Evolutionary conservation across 768 basidiomycete genomes (phyloP).

Genomic region (Leccinum pellstonianum): DNA sequence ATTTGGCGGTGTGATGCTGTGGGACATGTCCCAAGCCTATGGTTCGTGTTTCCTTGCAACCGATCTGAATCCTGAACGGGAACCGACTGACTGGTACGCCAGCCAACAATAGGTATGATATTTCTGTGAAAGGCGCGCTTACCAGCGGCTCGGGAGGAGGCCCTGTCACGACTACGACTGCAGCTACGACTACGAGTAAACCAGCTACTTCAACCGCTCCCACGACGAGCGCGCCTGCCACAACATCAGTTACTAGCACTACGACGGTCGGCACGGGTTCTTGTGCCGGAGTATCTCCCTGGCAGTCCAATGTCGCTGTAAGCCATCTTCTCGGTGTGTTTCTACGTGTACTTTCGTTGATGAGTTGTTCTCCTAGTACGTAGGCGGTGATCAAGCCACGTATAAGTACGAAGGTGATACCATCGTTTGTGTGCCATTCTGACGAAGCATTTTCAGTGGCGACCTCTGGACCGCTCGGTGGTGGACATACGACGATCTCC

Average conservation of each 20-base stretch:
- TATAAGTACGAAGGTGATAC: constrained; percentile 37
- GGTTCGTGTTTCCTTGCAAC: constrained; percentile 25
- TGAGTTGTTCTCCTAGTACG: constrained; percentile 35
- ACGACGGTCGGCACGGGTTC: constrained; percentile 21
- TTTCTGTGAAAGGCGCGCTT: constrained; percentile 58
- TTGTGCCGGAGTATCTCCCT: constrained; percentile 45
- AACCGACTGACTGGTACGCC: background rate
- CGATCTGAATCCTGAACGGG: background rate
- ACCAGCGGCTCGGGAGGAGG: constrained; percentile 39
- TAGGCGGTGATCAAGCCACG: constrained; percentile 42
- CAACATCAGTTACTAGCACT: constrained; percentile 6
- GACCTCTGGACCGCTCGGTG: constrained; percentile 50
- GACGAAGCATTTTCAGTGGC: constrained; percentile 32
- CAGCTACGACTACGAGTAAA: constrained; percentile 23
- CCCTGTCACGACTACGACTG: background rate
- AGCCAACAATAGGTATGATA: constrained; percentile 59
- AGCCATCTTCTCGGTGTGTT: constrained; percentile 11
- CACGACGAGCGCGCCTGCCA: constrained; percentile 7
- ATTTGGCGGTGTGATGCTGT: constrained; percentile 46
- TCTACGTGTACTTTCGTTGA: background rate
- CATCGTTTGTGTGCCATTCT: background rate
- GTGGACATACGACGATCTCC: constrained; percentile 45
- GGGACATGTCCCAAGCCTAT: constrained; percentile 48
- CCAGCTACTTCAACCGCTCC: constrained; percentile 23
- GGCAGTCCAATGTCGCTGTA: constrained; percentile 42